Evolutionary conservation across 257 asterid genomes (phyloP).

Genomic region (Plectranthus barbatus): DNA sequence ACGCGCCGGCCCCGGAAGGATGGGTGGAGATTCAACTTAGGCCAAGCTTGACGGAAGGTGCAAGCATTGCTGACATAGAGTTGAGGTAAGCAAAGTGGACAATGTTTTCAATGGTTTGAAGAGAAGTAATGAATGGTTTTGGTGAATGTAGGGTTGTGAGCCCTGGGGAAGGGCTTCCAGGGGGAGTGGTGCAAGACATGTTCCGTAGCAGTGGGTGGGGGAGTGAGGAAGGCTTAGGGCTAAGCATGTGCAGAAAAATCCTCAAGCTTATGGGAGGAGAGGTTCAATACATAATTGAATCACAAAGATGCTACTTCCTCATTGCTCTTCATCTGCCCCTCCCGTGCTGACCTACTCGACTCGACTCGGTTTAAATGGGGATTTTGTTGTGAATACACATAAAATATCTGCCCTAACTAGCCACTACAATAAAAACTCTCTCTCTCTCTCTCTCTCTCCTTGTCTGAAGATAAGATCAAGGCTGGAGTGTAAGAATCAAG

Average conservation of each 20-base stretch:
- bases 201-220: slow-evolving; percentile 66
- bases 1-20: slow-evolving; percentile 63
- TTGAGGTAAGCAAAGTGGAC: slow-evolving; percentile 45
- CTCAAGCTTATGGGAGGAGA: slow-evolving; percentile 84
- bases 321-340: slow-evolving; percentile 53
- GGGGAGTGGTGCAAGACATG: slow-evolving; percentile 78
- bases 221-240: slow-evolving; percentile 70
- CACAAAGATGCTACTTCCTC: slow-evolving; percentile 61
- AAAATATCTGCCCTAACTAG: too few species aligned
- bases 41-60: slow-evolving; percentile 49
- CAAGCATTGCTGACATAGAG: slow-evolving; percentile 46
- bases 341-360: too few species aligned
- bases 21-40: slow-evolving; percentile 83
- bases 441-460: neutral
- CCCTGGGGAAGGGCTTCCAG: slow-evolving; percentile 93
- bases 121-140: neutral
- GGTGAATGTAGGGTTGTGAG: slow-evolving; percentile 55
- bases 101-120: neutral
- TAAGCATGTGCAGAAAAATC: slow-evolving; percentile 65
- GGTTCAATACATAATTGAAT: slow-evolving; percentile 76
- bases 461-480: neutral
- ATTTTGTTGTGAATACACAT: too few species aligned
- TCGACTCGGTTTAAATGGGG: too few species aligned
- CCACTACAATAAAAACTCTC: too few species aligned
- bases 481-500: too few species aligned